phyloP scores from a whole-genome alignment of 257 asterid species.

The Voacanga thouarsii region DNA sequence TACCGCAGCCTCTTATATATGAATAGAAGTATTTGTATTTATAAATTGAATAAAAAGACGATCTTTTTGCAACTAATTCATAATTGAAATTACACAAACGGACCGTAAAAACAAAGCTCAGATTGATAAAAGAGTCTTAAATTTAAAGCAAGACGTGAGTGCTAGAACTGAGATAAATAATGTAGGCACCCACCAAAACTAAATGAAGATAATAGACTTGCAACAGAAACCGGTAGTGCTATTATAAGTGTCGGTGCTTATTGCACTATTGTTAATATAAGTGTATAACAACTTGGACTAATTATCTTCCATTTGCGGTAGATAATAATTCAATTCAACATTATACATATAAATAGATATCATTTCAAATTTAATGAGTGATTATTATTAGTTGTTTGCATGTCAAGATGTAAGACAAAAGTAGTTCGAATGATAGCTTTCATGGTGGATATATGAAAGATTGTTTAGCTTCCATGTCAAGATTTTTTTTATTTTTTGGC shows the following conservation, averaged over 20 bases:
- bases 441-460: too few species aligned
- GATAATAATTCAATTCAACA: background rate
- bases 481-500: too few species aligned
- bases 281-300: background rate
- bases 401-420: too few species aligned
- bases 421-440: too few species aligned
- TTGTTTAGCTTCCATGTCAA: too few species aligned
- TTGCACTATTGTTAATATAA: background rate
- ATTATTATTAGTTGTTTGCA: background rate
- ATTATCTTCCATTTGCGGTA: background rate
- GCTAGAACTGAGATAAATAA: background rate
- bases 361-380: constrained; percentile 1
- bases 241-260: constrained; percentile 41
- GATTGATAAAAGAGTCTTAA: background rate
- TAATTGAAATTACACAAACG: background rate
- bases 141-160: background rate
- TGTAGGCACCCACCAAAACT: constrained; percentile 2
- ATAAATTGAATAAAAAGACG: background rate
- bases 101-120: background rate
- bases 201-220: background rate
- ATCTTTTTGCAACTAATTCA: background rate
- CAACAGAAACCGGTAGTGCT: constrained; percentile 20
- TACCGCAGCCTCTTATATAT: too few species aligned
- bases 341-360: background rate
- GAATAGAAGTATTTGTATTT: background rate